phyloP scores from a whole-genome alignment of 345 rosid species.

The Durio zibethinus region DNA sequence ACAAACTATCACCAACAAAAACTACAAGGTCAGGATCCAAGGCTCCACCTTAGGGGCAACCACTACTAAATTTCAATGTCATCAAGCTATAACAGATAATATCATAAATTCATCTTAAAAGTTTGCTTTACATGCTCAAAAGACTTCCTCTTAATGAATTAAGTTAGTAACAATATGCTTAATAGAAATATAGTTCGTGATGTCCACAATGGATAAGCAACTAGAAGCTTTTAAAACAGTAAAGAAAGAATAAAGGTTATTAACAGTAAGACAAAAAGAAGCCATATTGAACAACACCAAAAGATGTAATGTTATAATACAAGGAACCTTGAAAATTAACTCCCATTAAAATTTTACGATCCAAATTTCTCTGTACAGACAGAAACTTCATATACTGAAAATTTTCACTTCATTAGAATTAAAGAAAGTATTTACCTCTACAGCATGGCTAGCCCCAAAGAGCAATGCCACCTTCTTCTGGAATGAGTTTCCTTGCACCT shows the following conservation, averaged over 20 bases:
- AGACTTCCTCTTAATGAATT: not conserved
- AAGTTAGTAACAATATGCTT: not conserved
- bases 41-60: not conserved
- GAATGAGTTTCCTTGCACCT: conserved; percentile 96
- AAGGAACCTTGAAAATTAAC: not conserved
- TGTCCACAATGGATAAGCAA: not conserved
- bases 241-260: not conserved
- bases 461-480: conserved; percentile 88
- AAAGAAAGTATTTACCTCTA: conserved; percentile 58
- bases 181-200: not conserved
- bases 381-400: not conserved
- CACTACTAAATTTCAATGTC: not conserved
- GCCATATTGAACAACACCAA: not conserved
- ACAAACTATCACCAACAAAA: not conserved
- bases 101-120: conserved; percentile 1
- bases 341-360: not conserved
- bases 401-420: not conserved
- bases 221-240: not conserved
- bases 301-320: not conserved
- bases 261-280: not conserved
- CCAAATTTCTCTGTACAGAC: not conserved
- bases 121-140: not conserved
- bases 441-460: conserved; percentile 70
- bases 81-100: not conserved
- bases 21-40: not conserved